Evolutionary conservation across 768 basidiomycete species (phyloP), one percentile per base, ranked within the genome.

Genomic region (Mycena chlorophos): DNA sequence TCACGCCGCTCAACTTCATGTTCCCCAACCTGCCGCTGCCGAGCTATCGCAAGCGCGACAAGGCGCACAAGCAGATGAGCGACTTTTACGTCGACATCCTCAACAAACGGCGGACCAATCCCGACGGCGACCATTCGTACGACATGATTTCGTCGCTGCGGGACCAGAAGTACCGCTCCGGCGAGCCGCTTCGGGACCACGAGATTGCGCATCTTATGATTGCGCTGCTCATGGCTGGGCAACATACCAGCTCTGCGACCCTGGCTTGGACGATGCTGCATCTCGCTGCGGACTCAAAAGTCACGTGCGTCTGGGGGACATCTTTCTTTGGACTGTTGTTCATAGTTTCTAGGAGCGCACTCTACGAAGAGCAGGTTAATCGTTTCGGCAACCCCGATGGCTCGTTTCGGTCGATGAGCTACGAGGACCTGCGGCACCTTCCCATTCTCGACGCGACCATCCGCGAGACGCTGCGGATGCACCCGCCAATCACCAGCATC

Each of bases 161-260:
- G n/a, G n/a, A 34, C 8, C 31, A 34, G 31, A 34, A 34, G 17
- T 34, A 34, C 31, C 31, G 31, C 31, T 8, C 8, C 63, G 97
- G 97, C 52, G 78, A 80, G 42, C 67, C 78, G 2, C 79, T 98
- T 38, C 81, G 78, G 58, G 94, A 99, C 67, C 87, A 89, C 62
- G 93, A 98, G 71, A 89, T 98, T 57, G 94, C 97, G 0, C 96
- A 98, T 68, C 94, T 99, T 68, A 86, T 99, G 88, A 99, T 98
- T 66, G 97, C 96, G 16, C 83, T 99, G 42, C 86, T 99, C 61
- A 98, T 98, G 97, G 97, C 96, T 39, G 97, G 97, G 31, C 97
- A 99, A 74, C 97, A 99, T 73, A 99, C 97, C 0, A 92, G 89
- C 64, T 96, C 97, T 16, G 88, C 97, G 2, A 88, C 91, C 19